phyloP scores from a whole-genome alignment of 805 yeast species.

The Lachancea lanzarotensis region DNA sequence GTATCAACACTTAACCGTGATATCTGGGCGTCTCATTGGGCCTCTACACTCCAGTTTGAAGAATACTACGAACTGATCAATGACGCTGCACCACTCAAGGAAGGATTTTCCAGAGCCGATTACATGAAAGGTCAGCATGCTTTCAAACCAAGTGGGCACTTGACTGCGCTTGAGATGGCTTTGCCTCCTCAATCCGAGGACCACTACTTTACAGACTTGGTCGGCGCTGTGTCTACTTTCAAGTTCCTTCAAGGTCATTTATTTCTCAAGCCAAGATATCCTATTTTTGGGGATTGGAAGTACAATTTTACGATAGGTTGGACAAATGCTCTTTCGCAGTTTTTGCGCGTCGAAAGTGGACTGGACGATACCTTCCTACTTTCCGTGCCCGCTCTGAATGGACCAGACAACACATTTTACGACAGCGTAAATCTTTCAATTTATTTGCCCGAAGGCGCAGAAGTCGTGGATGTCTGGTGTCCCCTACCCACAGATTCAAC shows the following conservation, averaged over 20 bases:
- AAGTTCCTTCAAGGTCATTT: slow-evolving; percentile 36
- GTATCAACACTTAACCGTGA: slow-evolving; percentile 61
- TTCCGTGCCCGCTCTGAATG: slow-evolving; percentile 65
- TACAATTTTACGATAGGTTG: slow-evolving; percentile 96
- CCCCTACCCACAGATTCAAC: slow-evolving; percentile 38
- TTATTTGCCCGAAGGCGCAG: slow-evolving; percentile 84
- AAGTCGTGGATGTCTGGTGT: slow-evolving; percentile 46
- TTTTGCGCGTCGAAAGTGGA: slow-evolving; percentile 38
- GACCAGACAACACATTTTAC: slow-evolving; percentile 65
- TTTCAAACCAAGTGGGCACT: slow-evolving; percentile 48
- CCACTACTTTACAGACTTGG: slow-evolving; percentile 77
- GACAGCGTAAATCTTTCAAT: slow-evolving; percentile 53
- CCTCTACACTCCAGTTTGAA: slow-evolving; percentile 63
- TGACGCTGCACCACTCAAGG: slow-evolving; percentile 58
- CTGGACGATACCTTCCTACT: slow-evolving; percentile 48
- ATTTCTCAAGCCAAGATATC: slow-evolving; percentile 77
- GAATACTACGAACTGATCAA: slow-evolving; percentile 81
- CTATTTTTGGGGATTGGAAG: slow-evolving; percentile 94
- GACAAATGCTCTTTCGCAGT: slow-evolving; percentile 54
- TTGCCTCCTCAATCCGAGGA: slow-evolving; percentile 50
- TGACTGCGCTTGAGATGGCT: slow-evolving; percentile 54
- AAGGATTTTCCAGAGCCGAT: slow-evolving; percentile 76
- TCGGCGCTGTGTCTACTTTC: slow-evolving; percentile 88
- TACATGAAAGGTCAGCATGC: slow-evolving; percentile 54
- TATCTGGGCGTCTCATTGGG: slow-evolving; percentile 86